Evolutionary conservation across 208 protist genomes (phyloP), one percentile per base, ranked within the genome.

Genomic region (Spironucleus salmonicida): DNA sequence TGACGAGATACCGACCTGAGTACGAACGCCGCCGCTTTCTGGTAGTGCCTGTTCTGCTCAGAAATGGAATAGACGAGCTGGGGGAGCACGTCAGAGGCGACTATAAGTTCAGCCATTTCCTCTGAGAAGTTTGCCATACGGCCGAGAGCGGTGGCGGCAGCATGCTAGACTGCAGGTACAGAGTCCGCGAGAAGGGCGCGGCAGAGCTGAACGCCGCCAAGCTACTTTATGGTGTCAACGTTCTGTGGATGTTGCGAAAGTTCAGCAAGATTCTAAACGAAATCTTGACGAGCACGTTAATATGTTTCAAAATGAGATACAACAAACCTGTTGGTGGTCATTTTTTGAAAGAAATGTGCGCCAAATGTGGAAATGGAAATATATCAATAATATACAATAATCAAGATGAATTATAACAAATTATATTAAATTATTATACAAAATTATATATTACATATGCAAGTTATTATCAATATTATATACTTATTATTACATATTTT

Each of bases 41-140:
- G 95, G 87, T 96, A 96, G 80, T 93, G 95, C 30, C 90, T 86
- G 82, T 96, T 96, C 78, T 96, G 90, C 69, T 96, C 91, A 29
- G 85, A 81, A 9, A 98, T 88, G 0, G 92, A 95, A 81, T 94
- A 94, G 1, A 98, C 93, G 39, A 98, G 83, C 86, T 97, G 92
- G 30, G 92, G 92, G 1, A 98, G 84, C 68, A 98, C 94, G 64
- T 96, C 93, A 39, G 90, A 90, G 26, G 89, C 87, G 1, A 98
- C 93, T 11, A 98, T 90, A 59, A 89, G 90, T 82, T 95, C 92
- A 0, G 94, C 93, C 30, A 96, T 88, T 81, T 95, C 90, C 78
- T 96, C 92, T 78, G 86, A 94, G 82, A 93, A 93, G 81, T 94
- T 95, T 19, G 94, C 94, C 45, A 98, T 89, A 26, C 93, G 85